A percentile compares a stretch with the other conserved stretches of the same genome.
Evolutionary conservation across 768 basidiomycete species (phyloP).

Genomic region (Hericium coralloides): DNA sequence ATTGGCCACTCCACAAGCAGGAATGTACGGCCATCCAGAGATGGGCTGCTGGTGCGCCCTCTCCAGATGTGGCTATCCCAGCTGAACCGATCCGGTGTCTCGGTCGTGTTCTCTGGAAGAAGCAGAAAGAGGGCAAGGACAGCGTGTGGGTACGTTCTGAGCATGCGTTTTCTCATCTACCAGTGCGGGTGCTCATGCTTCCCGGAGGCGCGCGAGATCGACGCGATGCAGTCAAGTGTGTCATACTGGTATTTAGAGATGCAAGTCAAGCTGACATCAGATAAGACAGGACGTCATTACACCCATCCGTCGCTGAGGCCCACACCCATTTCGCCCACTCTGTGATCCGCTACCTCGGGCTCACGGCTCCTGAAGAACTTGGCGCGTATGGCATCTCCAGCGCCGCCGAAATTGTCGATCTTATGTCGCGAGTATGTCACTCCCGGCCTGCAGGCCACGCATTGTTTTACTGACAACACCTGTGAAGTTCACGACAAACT

Average conservation of each 20-base stretch:
- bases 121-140: constrained; percentile 42
- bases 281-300: constrained; percentile 50
- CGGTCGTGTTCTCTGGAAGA: constrained; percentile 64
- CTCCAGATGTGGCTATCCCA: constrained; percentile 41
- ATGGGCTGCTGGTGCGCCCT: constrained; percentile 46
- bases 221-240: constrained; percentile 71
- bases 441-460: not conserved
- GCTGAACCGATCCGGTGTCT: constrained; percentile 76
- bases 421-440: constrained; percentile 58
- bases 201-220: constrained; percentile 51
- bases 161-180: not conserved
- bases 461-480: not conserved
- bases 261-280: not conserved
- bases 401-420: constrained; percentile 54
- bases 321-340: constrained; percentile 68
- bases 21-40: constrained; percentile 68
- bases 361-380: constrained; percentile 51
- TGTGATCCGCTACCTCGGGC: constrained; percentile 59
- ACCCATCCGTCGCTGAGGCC: constrained; percentile 39
- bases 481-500: constrained; percentile 79
- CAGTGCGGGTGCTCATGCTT: not conserved
- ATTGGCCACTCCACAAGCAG: constrained; percentile 67
- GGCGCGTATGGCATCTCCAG: constrained; percentile 46
- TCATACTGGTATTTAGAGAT: constrained; percentile 3
- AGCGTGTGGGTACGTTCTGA: constrained; percentile 46